Evolutionary conservation across 2,329 filamentous ascomycete species (phyloP).

Genomic region (Colletotrichum tropicale): DNA sequence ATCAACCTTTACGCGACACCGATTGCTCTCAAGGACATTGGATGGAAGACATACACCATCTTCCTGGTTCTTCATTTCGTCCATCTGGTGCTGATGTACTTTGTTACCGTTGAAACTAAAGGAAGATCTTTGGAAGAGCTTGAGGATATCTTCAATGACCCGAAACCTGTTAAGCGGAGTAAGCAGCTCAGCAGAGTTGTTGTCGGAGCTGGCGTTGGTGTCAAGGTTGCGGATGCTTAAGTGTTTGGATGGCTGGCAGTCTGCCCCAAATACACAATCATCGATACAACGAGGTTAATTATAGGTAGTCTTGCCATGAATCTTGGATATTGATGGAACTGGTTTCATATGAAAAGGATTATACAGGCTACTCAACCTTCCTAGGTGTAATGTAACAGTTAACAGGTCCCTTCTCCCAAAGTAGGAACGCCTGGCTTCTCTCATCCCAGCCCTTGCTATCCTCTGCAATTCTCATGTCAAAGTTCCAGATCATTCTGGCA

Average conservation of each 20-base stretch:
- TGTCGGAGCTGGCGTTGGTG: conserved; percentile 11
- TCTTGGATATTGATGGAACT: neutral
- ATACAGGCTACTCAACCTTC: too few species aligned
- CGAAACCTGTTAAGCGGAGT: conserved; percentile 24
- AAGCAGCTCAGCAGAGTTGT: conserved; percentile 12
- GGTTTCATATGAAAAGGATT: neutral
- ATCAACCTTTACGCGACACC: conserved; percentile 46
- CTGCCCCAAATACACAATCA: too few species aligned
- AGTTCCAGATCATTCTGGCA: conserved; percentile 47
- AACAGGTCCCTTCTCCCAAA: conserved; percentile 39
- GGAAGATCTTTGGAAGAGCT: conserved; percentile 61
- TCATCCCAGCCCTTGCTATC: conserved; percentile 40
- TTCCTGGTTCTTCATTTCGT: conserved; percentile 46
- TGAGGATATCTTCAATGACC: conserved; percentile 57
- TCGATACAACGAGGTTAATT: neutral
- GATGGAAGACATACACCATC: conserved; percentile 48
- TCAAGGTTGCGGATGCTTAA: neutral
- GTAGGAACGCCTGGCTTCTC: conserved; percentile 36
- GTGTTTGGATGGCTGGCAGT: neutral
- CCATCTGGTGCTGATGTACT: conserved; percentile 21
- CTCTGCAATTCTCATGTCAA: conserved; percentile 44
- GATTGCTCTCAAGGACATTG: conserved; percentile 44
- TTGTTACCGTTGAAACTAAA: conserved; percentile 49
- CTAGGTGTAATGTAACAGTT: neutral
- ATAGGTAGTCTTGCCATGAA: neutral